phyloP scores from a whole-genome alignment of 331 rosid species.

The Cydonia oblonga region DNA sequence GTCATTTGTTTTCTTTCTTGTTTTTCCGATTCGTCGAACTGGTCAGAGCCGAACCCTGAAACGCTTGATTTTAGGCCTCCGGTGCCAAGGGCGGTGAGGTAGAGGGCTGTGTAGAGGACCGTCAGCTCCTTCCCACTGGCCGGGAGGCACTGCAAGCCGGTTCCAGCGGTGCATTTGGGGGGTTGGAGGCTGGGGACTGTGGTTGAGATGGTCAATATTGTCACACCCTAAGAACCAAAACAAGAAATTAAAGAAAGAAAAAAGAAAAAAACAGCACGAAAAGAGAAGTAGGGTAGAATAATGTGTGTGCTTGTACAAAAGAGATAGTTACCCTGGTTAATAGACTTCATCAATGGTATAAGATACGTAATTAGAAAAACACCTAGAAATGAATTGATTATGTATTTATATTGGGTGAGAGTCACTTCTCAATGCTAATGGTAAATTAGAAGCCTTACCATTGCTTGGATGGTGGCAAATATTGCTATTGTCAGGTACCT shows the following conservation, averaged over 20 bases:
- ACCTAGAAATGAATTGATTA: too few species aligned
- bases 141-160: constrained; percentile 17
- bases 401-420: too few species aligned
- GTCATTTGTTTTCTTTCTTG: constrained; percentile 48
- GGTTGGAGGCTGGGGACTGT: constrained; percentile 65
- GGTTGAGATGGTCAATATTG: constrained; percentile 70
- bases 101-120: constrained; percentile 60
- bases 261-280: neutral
- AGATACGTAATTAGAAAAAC: neutral
- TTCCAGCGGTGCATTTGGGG: constrained; percentile 36
- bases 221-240: constrained; percentile 49
- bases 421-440: neutral
- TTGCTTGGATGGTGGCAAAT: constrained; percentile 76
- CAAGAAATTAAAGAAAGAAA: neutral
- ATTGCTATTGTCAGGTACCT: constrained; percentile 83
- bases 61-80: constrained; percentile 84
- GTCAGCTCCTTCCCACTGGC: constrained; percentile 45
- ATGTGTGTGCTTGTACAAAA: neutral
- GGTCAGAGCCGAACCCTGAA: constrained; percentile 79
- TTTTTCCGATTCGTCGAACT: constrained; percentile 50
- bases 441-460: constrained; percentile 33
- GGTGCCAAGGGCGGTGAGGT: constrained; percentile 64
- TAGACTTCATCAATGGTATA: neutral
- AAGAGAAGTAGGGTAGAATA: neutral
- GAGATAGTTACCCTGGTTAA: neutral